Conservation (phyloP, 805 yeast species). For the Kockiozyma suomiensis region DNA sequence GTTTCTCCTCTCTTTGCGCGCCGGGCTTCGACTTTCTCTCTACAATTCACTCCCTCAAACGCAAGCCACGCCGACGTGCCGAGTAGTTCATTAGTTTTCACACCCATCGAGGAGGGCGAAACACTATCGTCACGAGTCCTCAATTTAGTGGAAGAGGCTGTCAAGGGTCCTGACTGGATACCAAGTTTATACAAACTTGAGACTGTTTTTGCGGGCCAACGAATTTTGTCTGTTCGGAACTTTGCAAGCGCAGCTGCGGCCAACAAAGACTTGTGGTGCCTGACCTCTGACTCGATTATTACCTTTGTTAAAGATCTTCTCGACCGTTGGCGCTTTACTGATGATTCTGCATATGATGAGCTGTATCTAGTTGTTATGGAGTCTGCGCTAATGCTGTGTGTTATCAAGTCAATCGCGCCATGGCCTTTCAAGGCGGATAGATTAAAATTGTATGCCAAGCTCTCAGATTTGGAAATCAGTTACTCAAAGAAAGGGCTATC, state of each 20-base stretch:
- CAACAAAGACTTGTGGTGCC: neutral
- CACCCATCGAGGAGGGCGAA: slow-evolving; percentile 9
- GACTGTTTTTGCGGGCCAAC: slow-evolving; percentile 16
- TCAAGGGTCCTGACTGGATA: slow-evolving; percentile 1
- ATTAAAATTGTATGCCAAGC: slow-evolving; percentile 9
- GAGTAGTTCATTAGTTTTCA: neutral
- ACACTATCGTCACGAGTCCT: neutral
- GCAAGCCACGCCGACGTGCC: neutral
- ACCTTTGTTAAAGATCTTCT: slow-evolving; percentile 3
- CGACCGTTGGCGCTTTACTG: slow-evolving; percentile 7
- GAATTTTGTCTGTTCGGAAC: slow-evolving; percentile 14
- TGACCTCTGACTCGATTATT: neutral
- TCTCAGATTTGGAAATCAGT: slow-evolving; percentile 9
- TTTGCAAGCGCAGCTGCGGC: neutral
- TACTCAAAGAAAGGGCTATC: slow-evolving; percentile 5
- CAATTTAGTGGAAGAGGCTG: slow-evolving; percentile 1
- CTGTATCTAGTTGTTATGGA: slow-evolving; percentile 13
- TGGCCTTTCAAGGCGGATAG: slow-evolving; percentile 16
- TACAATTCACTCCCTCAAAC: slow-evolving; percentile 6
- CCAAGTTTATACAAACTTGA: slow-evolving; percentile 5
- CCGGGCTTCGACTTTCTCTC: neutral
- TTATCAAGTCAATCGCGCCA: slow-evolving; percentile 11
- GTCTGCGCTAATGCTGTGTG: slow-evolving; percentile 10
- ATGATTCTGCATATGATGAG: slow-evolving; percentile 14
- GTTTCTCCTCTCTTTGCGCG: slow-evolving; percentile 8